Evolutionary conservation across 208 protist genomes (phyloP), one percentile per base, ranked within the genome.

Genomic region (Tetramitus jugosus): DNA sequence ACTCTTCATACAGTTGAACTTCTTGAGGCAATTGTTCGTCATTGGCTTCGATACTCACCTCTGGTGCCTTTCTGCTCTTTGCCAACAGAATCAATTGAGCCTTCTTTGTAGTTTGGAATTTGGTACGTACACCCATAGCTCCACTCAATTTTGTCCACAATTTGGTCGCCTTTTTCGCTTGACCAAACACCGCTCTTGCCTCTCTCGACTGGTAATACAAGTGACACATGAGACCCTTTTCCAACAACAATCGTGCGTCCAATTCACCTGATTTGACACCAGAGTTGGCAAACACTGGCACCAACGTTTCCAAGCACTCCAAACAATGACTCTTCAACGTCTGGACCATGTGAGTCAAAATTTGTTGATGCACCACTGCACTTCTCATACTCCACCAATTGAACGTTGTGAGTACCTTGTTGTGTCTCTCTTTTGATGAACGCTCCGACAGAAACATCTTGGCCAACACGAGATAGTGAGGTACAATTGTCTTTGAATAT

Each of bases 71-170:
- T 39, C n/a, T 76, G 60, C 45, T 76, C 10, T 60, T 53, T 26
- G 91, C 92, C 62, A 91, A 84, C 39, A 94, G 61, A 7, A 94
- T 78, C 79, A 91, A 87, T 79, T 94, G 91, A 62, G 92, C 86
- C 8, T 88, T 79, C 77, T 93, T 82, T 61, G 92, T 89, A 76
- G 88, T 80, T 87, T 96, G 92, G 87, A 89, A 94, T 13, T 91
- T 90, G 23, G 92, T 96, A 29, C 91, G 88, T 65, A 94, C 90
- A 14, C 92, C 92, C 37, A 94, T 40, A 82, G 93, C 89, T 14
- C 88, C 82, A 3, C 84, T 84, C 82, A 94, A 88, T 75, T 91
- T 83, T n/a, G 91, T 10, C 26, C 76, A 56, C 31, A 96, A 76
- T 0, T 89, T 89, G 71, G 87, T 94, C 53, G 81, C 80, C 39